Conservation (phyloP, 169 alveolate species). For the Babesia ovata region DNA sequence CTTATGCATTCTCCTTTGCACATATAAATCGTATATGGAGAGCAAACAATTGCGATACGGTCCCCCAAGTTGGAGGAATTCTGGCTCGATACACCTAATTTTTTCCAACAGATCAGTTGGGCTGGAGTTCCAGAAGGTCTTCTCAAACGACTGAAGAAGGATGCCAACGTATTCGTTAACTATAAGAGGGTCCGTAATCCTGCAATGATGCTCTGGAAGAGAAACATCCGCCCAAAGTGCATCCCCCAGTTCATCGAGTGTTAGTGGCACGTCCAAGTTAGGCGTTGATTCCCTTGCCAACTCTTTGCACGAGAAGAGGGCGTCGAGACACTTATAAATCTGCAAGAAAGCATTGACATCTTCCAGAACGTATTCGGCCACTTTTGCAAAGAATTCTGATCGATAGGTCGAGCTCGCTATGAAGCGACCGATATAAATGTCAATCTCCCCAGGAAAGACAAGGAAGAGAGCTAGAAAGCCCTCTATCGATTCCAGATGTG, state of each 20-base stretch:
- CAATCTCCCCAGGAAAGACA: constrained; percentile 26
- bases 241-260: not conserved
- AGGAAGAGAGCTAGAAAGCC: constrained; percentile 14
- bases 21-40: constrained; percentile 4
- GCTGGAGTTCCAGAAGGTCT: constrained; percentile 17
- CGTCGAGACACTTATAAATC: constrained; percentile 29
- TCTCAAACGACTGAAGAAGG: constrained; percentile 31
- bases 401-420: constrained; percentile 27
- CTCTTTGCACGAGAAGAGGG: constrained; percentile 32
- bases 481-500: constrained; percentile 20
- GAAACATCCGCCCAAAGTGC: constrained; percentile 15
- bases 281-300: not conserved
- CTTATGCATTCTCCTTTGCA: constrained; percentile 5
- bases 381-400: not conserved
- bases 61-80: constrained; percentile 13
- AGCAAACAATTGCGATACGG: constrained; percentile 25
- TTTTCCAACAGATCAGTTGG: not conserved
- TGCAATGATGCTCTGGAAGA: not conserved
- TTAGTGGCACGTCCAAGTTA: not conserved
- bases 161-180: constrained; percentile 17
- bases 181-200: constrained; percentile 17
- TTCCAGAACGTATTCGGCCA: constrained; percentile 22
- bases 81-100: constrained; percentile 22
- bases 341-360: constrained; percentile 13
- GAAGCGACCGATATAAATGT: constrained; percentile 40